Base-by-base conservation (phyloP, 2,329 filamentous ascomycete species). In the Colletotrichum sp. region DNA sequence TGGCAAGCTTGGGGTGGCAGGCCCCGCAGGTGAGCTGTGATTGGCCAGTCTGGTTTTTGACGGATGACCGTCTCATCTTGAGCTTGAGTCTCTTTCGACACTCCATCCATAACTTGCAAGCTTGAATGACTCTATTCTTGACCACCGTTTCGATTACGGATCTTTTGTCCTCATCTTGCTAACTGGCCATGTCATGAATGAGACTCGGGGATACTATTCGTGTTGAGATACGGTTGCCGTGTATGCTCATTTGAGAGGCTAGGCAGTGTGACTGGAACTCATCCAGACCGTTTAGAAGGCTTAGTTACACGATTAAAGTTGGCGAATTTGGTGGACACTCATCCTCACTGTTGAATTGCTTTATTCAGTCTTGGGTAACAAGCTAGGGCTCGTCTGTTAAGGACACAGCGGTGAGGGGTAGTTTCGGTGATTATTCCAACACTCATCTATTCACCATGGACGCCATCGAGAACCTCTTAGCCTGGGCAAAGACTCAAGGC, bases 401-500 rank as follows among this genome's bases (percentile, higher is more conserved):
- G 18, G 6, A 48, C 4, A 43, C 39, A 10, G 22, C 43, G 22
- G 22, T 2, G 22, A 22, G 22, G 22, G 22, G 22, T 22, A 22
- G 22, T 22, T 22, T 22, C 22, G 22, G 22, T 22, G 22, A 22
- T 2, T 22, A 48, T 22, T 2, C 4, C 18, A 48, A 22, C 43
- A 48, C 43, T 48, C 43, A 4, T 30, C 28, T 18, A 32, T 58
- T 16, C 65, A 65, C 2, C 16, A 77, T 77, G 76, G 76, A 78
- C 10, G 71, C 71, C 9, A 80, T 81, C 28, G 85, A 90, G 30
- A 84, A 87, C 10, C 94, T 97, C 75, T 87, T 93, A 4, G 80
- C 88, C 75, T 98, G 95, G 94, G 93, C 94, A 3, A 82, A 87
- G 58, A 84, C 85, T 2, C 89, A 91, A 73, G 94, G 94, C 16